phyloP scores from a whole-genome alignment of 169 alveolate genomes.

The Perkinsus chesapeaki region DNA sequence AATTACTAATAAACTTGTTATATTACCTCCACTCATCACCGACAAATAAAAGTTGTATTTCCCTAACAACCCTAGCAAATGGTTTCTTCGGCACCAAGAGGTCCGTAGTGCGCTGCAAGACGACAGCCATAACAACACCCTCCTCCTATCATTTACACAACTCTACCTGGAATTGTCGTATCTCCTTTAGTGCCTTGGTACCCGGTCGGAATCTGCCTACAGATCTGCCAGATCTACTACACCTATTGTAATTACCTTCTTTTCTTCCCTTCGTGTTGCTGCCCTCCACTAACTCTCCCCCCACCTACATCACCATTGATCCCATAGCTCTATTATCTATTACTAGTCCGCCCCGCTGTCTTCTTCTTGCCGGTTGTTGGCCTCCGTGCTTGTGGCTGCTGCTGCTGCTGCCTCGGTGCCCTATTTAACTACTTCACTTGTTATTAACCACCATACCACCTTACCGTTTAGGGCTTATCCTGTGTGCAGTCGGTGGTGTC shows the following conservation, averaged over 20 bases:
- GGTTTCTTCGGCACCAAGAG: background rate
- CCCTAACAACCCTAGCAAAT: background rate
- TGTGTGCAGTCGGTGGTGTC: background rate
- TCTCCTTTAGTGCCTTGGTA: background rate
- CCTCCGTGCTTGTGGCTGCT: background rate
- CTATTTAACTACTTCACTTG: background rate
- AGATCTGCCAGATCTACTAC: too few relatives aligned
- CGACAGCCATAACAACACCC: background rate
- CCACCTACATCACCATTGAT: background rate
- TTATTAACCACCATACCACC: background rate
- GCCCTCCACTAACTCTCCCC: too few relatives aligned
- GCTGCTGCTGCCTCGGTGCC: background rate
- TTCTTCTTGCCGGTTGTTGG: background rate
- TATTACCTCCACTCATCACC: background rate
- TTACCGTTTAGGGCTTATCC: background rate
- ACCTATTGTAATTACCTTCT: background rate
- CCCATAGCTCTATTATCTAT: background rate
- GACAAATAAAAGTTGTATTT: background rate
- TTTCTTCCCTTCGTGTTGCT: too few relatives aligned
- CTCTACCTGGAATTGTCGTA: background rate
- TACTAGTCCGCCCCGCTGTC: background rate
- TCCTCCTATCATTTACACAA: background rate
- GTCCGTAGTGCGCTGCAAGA: background rate
- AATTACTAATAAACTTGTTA: background rate
- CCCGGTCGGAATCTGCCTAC: background rate